Evolutionary conservation across 495 filamentous ascomycete species (phyloP).

Genomic region (Xylaria scruposa): DNA sequence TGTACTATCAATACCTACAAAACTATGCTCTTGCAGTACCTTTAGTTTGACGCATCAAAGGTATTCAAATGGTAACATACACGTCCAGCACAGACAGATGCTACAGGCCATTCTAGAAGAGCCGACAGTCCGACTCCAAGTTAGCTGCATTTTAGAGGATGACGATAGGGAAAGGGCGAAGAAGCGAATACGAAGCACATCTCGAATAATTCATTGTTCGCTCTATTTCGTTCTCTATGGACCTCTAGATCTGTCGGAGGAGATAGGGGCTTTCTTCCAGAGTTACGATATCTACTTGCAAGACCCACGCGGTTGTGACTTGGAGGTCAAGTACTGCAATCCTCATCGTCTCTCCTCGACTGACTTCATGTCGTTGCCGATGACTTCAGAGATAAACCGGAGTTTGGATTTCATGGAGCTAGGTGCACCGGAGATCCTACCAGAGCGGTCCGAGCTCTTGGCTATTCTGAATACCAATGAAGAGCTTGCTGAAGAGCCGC

Average conservation of each 20-base stretch:
- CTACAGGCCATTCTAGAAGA: constrained; percentile 32
- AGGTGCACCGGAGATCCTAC: constrained; percentile 3
- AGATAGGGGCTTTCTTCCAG: constrained; percentile 42
- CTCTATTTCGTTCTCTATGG: background rate
- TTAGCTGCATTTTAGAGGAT: constrained; percentile 14
- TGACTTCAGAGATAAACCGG: constrained; percentile 30
- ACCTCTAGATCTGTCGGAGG: background rate
- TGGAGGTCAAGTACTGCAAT: constrained; percentile 50
- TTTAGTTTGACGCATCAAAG: background rate
- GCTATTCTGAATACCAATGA: constrained; percentile 21
- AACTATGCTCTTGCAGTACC: background rate
- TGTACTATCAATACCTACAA: background rate
- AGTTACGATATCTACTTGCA: constrained; percentile 47
- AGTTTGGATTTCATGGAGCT: constrained; percentile 8
- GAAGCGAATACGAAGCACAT: constrained; percentile 6
- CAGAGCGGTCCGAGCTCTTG: constrained; percentile 13
- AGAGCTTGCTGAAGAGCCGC: constrained; percentile 32
- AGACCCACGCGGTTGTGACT: constrained; percentile 43
- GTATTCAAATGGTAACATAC: constrained; percentile 3
- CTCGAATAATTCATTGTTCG: background rate
- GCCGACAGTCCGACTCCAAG: constrained; percentile 19
- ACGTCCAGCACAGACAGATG: constrained; percentile 13
- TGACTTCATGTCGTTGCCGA: constrained; percentile 29
- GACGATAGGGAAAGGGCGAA: background rate
- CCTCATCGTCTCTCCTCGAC: constrained; percentile 49